Percentiles rank a stretch among this genome's conserved stretches.
These are phyloP conservation scores for Epichloe typhina DNA, from an alignment of 2,329 filamentous ascomycete species.

Conservation along the genomic window DNA sequence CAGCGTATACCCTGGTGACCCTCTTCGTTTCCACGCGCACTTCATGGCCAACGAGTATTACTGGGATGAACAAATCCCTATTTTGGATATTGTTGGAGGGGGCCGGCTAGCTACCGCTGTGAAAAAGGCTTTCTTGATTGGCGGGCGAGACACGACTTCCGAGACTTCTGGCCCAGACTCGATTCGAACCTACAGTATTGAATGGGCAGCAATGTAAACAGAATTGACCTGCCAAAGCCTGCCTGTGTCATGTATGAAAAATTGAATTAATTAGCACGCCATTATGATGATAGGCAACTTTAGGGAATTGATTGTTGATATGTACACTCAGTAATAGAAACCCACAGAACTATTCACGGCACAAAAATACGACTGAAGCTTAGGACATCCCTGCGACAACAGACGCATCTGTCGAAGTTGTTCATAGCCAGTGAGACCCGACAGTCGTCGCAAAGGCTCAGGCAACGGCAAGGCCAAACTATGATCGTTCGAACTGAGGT, in stretches of 20 bases:
- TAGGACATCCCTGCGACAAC: slow-evolving; percentile 74
- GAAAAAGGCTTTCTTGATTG: slow-evolving; percentile 88
- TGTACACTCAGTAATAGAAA: too few relatives aligned
- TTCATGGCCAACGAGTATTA: slow-evolving; percentile 72
- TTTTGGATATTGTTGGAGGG: slow-evolving; percentile 82
- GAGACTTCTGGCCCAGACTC: slow-evolving; percentile 20
- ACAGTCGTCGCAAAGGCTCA: slow-evolving; percentile 91
- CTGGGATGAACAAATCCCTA: slow-evolving; percentile 78
- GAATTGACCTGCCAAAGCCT: background rate
- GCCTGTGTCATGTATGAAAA: background rate
- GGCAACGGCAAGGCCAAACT: slow-evolving; percentile 90
- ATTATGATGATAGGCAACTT: too few relatives aligned
- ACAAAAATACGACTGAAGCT: slow-evolving; percentile 90
- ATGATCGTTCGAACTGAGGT: slow-evolving; percentile 74
- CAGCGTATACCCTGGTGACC: slow-evolving; percentile 89
- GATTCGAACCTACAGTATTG: slow-evolving; percentile 69
- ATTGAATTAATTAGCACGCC: too few relatives aligned
- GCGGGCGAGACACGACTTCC: slow-evolving; percentile 42
- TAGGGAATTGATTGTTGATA: too few relatives aligned
- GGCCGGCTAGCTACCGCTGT: slow-evolving; percentile 85
- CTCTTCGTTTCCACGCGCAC: slow-evolving; percentile 88
- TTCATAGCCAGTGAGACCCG: slow-evolving; percentile 88
- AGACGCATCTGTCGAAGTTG: slow-evolving; percentile 94
- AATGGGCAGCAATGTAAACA: slow-evolving; percentile 83
- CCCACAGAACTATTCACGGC: slow-evolving; percentile 28